Conservation (phyloP, 352 stramenopile species). For the Pythium coloratum region DNA sequence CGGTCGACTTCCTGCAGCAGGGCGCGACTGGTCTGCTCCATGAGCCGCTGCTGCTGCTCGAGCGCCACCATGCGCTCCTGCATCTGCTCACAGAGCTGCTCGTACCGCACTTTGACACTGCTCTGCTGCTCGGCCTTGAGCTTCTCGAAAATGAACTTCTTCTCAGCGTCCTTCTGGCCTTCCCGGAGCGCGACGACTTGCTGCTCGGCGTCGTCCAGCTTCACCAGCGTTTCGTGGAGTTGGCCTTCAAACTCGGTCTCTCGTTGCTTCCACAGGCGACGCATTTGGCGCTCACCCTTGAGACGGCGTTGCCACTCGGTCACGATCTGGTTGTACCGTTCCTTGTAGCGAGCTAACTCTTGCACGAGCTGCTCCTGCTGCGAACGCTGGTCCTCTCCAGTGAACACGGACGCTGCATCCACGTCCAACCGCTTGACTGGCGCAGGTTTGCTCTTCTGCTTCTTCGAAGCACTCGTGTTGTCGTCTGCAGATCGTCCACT, state of each 20-base stretch:
- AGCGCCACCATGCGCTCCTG: conserved; percentile 62
- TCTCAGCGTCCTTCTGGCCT: conserved; percentile 66
- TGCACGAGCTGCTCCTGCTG: conserved; percentile 31
- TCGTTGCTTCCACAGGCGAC: conserved; percentile 74
- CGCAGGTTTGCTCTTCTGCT: conserved; percentile 14
- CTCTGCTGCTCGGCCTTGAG: conserved; percentile 71
- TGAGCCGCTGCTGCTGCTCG: conserved; percentile 70
- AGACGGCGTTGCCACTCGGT: conserved; percentile 80
- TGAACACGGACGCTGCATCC: conserved; percentile 3
- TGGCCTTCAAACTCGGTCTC: conserved; percentile 74
- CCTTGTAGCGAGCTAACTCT: conserved; percentile 77
- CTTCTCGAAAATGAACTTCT: conserved; percentile 70
- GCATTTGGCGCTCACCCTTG: conserved; percentile 74
- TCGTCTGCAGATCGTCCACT: conserved; percentile 5
- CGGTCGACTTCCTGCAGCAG: conserved; percentile 70
- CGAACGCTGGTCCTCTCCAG: conserved; percentile 1
- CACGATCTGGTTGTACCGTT: conserved; percentile 80
- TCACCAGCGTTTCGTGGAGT: conserved; percentile 56
- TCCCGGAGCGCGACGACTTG: conserved; percentile 41
- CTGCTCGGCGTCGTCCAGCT: conserved; percentile 50
- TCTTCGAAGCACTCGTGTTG: neutral
- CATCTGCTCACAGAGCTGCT: conserved; percentile 76
- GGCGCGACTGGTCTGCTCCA: conserved; percentile 80
- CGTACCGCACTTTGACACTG: conserved; percentile 72
- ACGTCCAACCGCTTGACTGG: conserved; percentile 22